These are phyloP conservation scores for Penicillium vulpinum DNA, from an alignment of 2,329 filamentous ascomycete species.

Conservation along the genomic window DNA sequence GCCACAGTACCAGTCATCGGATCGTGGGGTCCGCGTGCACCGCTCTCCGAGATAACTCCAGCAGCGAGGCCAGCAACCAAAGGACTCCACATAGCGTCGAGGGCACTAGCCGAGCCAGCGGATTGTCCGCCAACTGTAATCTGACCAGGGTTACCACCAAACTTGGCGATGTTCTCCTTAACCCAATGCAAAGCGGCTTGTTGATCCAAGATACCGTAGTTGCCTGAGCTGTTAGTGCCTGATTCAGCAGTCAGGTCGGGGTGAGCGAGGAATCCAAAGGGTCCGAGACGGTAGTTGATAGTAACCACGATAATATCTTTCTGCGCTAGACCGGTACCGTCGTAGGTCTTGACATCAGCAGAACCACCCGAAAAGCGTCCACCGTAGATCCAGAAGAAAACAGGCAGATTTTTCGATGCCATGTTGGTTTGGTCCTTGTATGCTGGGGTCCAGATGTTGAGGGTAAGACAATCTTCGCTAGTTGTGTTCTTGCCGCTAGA, in stretches of 20 bases:
- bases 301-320: slow-evolving; percentile 21
- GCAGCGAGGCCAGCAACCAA: slow-evolving; percentile 11
- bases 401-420: slow-evolving; percentile 28
- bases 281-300: slow-evolving; percentile 24
- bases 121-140: slow-evolving; percentile 28
- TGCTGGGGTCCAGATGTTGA: slow-evolving; percentile 37
- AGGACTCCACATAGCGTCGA: slow-evolving; percentile 14
- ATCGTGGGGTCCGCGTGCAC: slow-evolving; percentile 16
- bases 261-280: slow-evolving; percentile 20
- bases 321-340: slow-evolving; percentile 17
- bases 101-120: slow-evolving; percentile 17
- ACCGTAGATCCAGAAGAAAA: slow-evolving; percentile 25
- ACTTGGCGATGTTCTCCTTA: slow-evolving; percentile 33
- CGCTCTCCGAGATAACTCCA: slow-evolving; percentile 14
- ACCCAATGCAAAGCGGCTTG: slow-evolving; percentile 32
- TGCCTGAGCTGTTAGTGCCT: slow-evolving; percentile 21
- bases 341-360: slow-evolving; percentile 13
- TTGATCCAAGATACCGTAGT: slow-evolving; percentile 39
- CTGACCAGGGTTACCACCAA: slow-evolving; percentile 33
- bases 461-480: slow-evolving; percentile 35
- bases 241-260: slow-evolving; percentile 20
- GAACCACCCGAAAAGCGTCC: slow-evolving; percentile 10
- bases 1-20: slow-evolving; percentile 14
- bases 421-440: slow-evolving; percentile 13
- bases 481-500: slow-evolving; percentile 25